Evolutionary conservation across 169 alveolate species (phyloP), one percentile per base, ranked within the genome.

Genomic region (Plasmodium vivax): DNA sequence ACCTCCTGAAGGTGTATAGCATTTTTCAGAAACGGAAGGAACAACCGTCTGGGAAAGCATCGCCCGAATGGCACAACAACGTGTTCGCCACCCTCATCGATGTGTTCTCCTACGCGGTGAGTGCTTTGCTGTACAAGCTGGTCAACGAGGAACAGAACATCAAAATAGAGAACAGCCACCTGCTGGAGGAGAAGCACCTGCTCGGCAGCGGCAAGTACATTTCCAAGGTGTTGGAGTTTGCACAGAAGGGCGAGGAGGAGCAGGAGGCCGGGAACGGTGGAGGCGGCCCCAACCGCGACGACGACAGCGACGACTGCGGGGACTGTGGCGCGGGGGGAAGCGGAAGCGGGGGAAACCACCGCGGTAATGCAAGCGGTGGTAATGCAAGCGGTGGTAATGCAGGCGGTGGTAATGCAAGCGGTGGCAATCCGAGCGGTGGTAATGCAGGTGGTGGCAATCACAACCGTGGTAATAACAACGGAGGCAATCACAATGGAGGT

Each of bases 21-120:
- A 71, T 27, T 83, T 92, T 82, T 72, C 95, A 92, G 75, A 92
- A 92, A 74, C 82, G 84, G 62, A 92, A 82, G 77, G 95, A 81
- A 68, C 77, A 87, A 41, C 27, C 38, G 23, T 36, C 12, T 56
- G 41, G n/a, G 27, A 75, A 85, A 54, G 71, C 23, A 19, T 7
- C 38, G 10, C 30, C 36, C 62, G 71, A 47, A 30, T 14, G 2
- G 23, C 68, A 92, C 10, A 68, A 71, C 56, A 19, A 68, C 41
- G 85, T 83, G 23, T 92, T 92, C 41, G 36, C 80, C 7, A 41
- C 56, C 10, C 85, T 92, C 32, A 83, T 83, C 34, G 92, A 71
- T 34, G 83, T 58, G n/a, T 92, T 92, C 34, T 72, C 95, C 5
- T 72, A 82, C 58, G 92, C 95, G 5, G 36, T 92, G 8, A 92